phyloP scores from a whole-genome alignment of 139 green algal genomes.

The Microglena sp. region DNA sequence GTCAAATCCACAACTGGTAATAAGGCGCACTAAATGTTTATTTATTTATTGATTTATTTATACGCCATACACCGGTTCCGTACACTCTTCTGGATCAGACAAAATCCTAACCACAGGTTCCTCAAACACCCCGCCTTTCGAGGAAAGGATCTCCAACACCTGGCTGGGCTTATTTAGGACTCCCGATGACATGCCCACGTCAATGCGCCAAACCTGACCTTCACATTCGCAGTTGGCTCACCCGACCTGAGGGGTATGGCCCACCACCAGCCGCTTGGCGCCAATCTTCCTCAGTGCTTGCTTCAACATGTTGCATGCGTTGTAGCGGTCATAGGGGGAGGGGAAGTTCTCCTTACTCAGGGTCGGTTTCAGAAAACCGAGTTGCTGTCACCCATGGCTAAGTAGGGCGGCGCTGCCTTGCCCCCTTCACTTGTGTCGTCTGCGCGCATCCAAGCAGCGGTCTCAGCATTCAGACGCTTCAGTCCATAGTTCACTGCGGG shows the following conservation, averaged over 20 bases:
- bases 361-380: constrained; percentile 85
- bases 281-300: constrained; percentile 48
- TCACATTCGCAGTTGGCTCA: constrained; percentile 81
- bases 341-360: constrained; percentile 52
- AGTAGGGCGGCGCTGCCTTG: constrained; percentile 60
- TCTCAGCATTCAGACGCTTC: constrained; percentile 74
- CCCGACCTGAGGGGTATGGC: constrained; percentile 81
- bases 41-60: no score
- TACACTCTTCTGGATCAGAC: no score
- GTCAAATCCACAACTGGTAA: no score
- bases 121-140: no score
- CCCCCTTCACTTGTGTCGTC: constrained; percentile 32
- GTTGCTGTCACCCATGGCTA: constrained; percentile 75
- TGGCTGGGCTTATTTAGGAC: constrained; percentile 65
- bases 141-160: constrained; percentile 45
- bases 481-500: constrained; percentile 67
- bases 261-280: constrained; percentile 74
- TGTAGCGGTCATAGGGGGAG: constrained; percentile 48
- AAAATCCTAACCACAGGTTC: no score
- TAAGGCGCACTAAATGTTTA: no score
- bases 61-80: no score
- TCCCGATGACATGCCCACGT: constrained; percentile 81
- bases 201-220: constrained; percentile 73
- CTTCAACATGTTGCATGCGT: constrained; percentile 45
- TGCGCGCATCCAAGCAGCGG: constrained; percentile 78